phyloP scores from a whole-genome alignment of 164 flowering plant species.

The Tinospora cordifolia region DNA sequence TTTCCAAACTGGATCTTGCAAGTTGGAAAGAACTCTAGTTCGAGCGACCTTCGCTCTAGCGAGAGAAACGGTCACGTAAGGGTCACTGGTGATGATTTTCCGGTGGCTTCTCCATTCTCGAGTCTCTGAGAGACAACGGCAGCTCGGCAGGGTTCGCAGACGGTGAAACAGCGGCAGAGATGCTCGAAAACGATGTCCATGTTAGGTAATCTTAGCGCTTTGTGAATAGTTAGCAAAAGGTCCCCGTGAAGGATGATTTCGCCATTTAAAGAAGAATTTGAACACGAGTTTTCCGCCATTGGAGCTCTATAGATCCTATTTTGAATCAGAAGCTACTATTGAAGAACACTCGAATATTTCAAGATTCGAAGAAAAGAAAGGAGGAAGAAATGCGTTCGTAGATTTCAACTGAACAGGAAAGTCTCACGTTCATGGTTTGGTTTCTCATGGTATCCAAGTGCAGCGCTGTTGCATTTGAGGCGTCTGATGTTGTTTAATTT shows the following conservation, averaged over 20 bases:
- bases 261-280: slow-evolving; percentile 10
- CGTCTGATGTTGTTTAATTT: too few species aligned
- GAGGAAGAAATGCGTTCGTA: too few species aligned
- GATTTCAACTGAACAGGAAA: too few species aligned
- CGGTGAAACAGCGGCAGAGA: slow-evolving; percentile 14
- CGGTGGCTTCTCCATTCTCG: slow-evolving; percentile 15
- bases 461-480: too few species aligned
- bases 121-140: neutral
- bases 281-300: too few species aligned
- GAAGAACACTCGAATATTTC: too few species aligned
- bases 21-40: slow-evolving; percentile 50
- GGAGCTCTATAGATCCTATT: too few species aligned
- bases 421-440: too few species aligned
- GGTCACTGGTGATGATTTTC: slow-evolving; percentile 59
- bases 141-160: slow-evolving; percentile 16
- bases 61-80: slow-evolving; percentile 61
- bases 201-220: slow-evolving; percentile 44
- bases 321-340: too few species aligned
- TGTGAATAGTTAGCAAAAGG: slow-evolving; percentile 49
- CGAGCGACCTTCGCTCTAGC: slow-evolving; percentile 66
- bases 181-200: slow-evolving; percentile 23
- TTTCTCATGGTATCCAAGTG: too few species aligned
- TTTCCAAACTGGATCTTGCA: slow-evolving; percentile 59
- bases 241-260: slow-evolving; percentile 57
- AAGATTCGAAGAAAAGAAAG: too few species aligned